Evolutionary conservation across 768 basidiomycete genomes (phyloP), one percentile per base, ranked within the genome.

Genomic region (Clitopilus passeckerianus): DNA sequence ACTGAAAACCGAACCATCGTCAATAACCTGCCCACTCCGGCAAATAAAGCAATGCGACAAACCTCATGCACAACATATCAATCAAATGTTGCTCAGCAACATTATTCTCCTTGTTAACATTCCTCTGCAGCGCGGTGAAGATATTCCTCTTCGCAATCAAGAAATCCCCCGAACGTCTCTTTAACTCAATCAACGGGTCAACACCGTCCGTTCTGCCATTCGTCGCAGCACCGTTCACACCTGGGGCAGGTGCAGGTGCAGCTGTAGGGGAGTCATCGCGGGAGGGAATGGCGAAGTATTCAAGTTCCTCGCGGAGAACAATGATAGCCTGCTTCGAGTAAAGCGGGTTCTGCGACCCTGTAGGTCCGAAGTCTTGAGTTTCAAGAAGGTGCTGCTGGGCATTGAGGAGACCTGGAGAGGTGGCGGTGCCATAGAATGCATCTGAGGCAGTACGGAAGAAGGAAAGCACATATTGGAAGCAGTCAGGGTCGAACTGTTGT

Each of bases 1-100:
- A 74, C 97, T 96, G 68, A 12, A 30, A 64, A 60, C 22, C 41
- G 20, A 53, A 27, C 41, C n/a, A 68, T 64, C 37, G 41, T 30
- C 27, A 60, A 50, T 44, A 30, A 14, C 34, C 15, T 53, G 34
- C 7, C 37, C 22, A 22, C 22, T 24, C 5, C 12, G 20, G 22
- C 12, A 16, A 14, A 54, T 9, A 53, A 37, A 57, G 33, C 44
- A 43, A 12, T 52, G 50, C 24, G 41, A 61, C 75, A 44, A 70
- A 96, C 96, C 95, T 97, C 93, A 98, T 97, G 77, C 96, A 98
- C 62, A 99, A 80, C 97, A 99, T 99, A 75, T 98, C 97, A 74
- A 99, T 99, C 66, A 99, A 78, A 77, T 99, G 97, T 75, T 98
- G 96, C 75, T 99, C 97, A 16, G 97, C 97, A 57, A 97, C 81